phyloP scores from a whole-genome alignment of 1,284 basidiomycete genomes.

The Coniferiporia sulphurascens region DNA sequence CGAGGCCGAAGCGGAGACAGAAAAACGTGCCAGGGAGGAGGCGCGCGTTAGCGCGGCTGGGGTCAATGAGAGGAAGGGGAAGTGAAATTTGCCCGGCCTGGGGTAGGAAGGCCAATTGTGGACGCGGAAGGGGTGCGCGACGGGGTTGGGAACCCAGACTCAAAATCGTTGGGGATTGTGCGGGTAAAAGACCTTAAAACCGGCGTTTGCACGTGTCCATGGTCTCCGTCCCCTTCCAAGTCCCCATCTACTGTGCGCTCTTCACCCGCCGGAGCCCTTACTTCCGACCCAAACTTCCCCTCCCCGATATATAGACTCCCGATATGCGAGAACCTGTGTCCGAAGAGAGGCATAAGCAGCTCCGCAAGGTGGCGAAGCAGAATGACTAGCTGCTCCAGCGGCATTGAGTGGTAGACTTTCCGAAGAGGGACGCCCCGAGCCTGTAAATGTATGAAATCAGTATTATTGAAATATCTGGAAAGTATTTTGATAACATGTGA shows the following conservation, averaged over 20 bases:
- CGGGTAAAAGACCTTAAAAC: slow-evolving; percentile 5
- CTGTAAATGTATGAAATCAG: slow-evolving; percentile 32
- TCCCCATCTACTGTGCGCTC: neutral
- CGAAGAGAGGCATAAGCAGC: slow-evolving; percentile 65
- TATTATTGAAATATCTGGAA: neutral
- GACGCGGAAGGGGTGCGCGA: slow-evolving; percentile 1
- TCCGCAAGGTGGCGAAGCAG: slow-evolving; percentile 64
- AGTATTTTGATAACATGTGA: neutral
- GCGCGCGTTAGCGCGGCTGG: neutral
- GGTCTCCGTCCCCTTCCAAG: slow-evolving; percentile 1
- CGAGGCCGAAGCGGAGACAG: neutral
- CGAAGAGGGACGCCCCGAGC: slow-evolving; percentile 65
- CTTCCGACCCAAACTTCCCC: slow-evolving; percentile 20
- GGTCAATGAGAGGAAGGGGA: neutral
- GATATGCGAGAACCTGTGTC: slow-evolving; percentile 65
- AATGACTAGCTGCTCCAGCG: slow-evolving; percentile 52
- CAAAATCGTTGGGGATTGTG: slow-evolving; percentile 5
- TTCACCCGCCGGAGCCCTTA: slow-evolving; percentile 9
- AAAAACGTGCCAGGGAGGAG: neutral
- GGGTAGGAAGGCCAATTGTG: slow-evolving; percentile 7
- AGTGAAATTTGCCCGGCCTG: slow-evolving; percentile 2
- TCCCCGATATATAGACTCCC: slow-evolving; percentile 66
- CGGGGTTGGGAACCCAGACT: slow-evolving; percentile 11
- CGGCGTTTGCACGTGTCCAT: slow-evolving; percentile 8
- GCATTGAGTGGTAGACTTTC: slow-evolving; percentile 61